Percentiles rank a stretch among this genome's conserved stretches.
These are phyloP conservation scores for Alternaria sp. DNA, from an alignment of 2,329 filamentous ascomycete species.

Conservation along the genomic window DNA sequence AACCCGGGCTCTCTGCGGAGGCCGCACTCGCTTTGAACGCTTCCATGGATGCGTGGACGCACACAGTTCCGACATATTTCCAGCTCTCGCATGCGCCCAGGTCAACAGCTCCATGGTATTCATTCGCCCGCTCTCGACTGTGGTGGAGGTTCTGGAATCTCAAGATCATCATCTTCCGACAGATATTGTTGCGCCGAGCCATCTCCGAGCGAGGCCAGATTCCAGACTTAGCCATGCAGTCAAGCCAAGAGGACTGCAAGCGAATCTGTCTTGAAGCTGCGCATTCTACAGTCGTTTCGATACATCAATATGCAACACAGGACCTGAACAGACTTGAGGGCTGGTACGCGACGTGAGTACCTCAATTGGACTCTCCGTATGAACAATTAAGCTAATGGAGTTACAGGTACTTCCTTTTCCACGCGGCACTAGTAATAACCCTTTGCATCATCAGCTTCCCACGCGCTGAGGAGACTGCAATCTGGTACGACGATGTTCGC, in stretches of 20 bases:
- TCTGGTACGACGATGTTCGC: constrained; percentile 30
- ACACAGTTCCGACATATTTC: constrained; percentile 25
- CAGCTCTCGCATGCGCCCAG: constrained; percentile 14
- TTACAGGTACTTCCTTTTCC: constrained; percentile 33
- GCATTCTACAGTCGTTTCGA: constrained; percentile 30
- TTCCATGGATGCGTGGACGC: constrained; percentile 27
- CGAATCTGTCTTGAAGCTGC: constrained; percentile 33
- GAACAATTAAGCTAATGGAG: too few relatives aligned
- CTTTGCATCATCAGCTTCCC: constrained; percentile 37
- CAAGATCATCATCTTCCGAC: constrained; percentile 34
- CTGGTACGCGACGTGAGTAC: constrained; percentile 36
- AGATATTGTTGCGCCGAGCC: constrained; percentile 30
- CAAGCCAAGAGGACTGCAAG: constrained; percentile 30
- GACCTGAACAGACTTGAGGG: constrained; percentile 29
- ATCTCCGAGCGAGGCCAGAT: constrained; percentile 31
- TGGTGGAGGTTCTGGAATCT: constrained; percentile 39
- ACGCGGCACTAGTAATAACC: constrained; percentile 31
- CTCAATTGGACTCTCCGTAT: neutral
- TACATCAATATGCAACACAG: constrained; percentile 28
- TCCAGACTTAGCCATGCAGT: constrained; percentile 21
- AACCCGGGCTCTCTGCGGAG: constrained; percentile 33
- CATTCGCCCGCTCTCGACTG: constrained; percentile 29
- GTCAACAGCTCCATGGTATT: constrained; percentile 23
- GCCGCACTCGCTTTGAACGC: constrained; percentile 27
- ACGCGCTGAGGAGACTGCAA: constrained; percentile 14